Percentiles rank a stretch among this genome's conserved stretches.
phyloP scores from a whole-genome alignment of 768 basidiomycete genomes.

The Phaffia tasmanica region DNA sequence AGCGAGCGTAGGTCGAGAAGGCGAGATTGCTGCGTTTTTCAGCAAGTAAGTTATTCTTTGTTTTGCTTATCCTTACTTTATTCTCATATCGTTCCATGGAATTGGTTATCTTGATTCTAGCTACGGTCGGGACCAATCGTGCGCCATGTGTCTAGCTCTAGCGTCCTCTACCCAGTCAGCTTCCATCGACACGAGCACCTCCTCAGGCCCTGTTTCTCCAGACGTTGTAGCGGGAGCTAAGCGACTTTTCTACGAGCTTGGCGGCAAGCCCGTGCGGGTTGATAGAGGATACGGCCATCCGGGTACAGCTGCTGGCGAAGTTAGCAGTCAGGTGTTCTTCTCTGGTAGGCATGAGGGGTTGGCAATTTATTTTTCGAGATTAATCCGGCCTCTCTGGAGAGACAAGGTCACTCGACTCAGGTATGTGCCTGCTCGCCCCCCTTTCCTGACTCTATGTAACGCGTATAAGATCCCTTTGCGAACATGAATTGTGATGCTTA shows the following conservation, averaged over 20 bases:
- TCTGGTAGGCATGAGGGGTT: slow-evolving; percentile 83
- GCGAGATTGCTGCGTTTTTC: slow-evolving; percentile 71
- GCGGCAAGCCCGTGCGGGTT: slow-evolving; percentile 48
- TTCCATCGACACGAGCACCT: background rate
- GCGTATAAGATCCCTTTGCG: slow-evolving; percentile 2
- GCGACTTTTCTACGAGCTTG: slow-evolving; percentile 33
- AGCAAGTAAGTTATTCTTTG: slow-evolving; percentile 49
- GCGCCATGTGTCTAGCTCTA: slow-evolving; percentile 78
- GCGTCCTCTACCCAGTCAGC: slow-evolving; percentile 45
- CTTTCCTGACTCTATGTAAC: background rate
- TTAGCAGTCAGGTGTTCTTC: slow-evolving; percentile 44
- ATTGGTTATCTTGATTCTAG: slow-evolving; percentile 39
- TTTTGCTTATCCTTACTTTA: slow-evolving; percentile 24
- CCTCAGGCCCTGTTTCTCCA: slow-evolving; percentile 29
- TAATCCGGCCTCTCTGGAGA: slow-evolving; percentile 80
- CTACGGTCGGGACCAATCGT: slow-evolving; percentile 83
- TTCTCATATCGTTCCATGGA: background rate
- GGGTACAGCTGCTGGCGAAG: slow-evolving; percentile 16
- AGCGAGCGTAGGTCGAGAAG: slow-evolving; percentile 44
- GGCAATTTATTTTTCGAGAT: slow-evolving; percentile 70
- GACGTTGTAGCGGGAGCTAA: slow-evolving; percentile 43
- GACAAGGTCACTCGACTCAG: slow-evolving; percentile 56
- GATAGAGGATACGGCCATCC: slow-evolving; percentile 28
- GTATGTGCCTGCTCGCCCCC: slow-evolving; percentile 40
- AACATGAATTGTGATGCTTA: background rate